These are phyloP conservation scores for Speleostelium caveatum DNA, from an alignment of 78 protist genomes.

Conservation along the genomic window DNA sequence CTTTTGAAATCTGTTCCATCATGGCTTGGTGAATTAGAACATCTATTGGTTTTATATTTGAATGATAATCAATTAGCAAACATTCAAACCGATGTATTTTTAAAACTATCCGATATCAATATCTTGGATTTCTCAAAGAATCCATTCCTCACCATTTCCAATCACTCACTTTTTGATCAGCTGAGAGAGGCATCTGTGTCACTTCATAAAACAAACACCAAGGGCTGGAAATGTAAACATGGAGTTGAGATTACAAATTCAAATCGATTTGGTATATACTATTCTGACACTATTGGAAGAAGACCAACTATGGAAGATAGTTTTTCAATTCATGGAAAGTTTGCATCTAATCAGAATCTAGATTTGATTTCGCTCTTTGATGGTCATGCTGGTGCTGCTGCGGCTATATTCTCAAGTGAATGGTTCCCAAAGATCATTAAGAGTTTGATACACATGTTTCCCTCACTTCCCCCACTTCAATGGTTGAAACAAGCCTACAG, in stretches of 20 bases:
- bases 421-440: constrained; percentile 69
- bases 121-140: constrained; percentile 33
- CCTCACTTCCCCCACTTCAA: constrained; percentile 53
- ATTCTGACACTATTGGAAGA: constrained; percentile 84
- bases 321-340: constrained; percentile 46
- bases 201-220: not conserved
- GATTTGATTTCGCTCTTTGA: constrained; percentile 82
- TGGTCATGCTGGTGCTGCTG: constrained; percentile 82
- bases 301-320: constrained; percentile 89
- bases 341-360: constrained; percentile 11
- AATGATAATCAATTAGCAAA: constrained; percentile 3
- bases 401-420: constrained; percentile 45
- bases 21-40: constrained; percentile 3
- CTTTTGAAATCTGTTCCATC: not conserved
- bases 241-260: not conserved
- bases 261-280: constrained; percentile 25
- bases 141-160: not conserved
- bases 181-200: constrained; percentile 11
- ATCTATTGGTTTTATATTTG: constrained; percentile 10
- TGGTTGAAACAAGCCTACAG: constrained; percentile 70
- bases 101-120: not conserved
- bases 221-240: not conserved
- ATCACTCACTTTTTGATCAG: not conserved
- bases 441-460: constrained; percentile 26
- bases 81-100: not conserved